phyloP scores from a whole-genome alignment of 2,329 filamentous ascomycete genomes.

The Orbilia ellipsospora region DNA sequence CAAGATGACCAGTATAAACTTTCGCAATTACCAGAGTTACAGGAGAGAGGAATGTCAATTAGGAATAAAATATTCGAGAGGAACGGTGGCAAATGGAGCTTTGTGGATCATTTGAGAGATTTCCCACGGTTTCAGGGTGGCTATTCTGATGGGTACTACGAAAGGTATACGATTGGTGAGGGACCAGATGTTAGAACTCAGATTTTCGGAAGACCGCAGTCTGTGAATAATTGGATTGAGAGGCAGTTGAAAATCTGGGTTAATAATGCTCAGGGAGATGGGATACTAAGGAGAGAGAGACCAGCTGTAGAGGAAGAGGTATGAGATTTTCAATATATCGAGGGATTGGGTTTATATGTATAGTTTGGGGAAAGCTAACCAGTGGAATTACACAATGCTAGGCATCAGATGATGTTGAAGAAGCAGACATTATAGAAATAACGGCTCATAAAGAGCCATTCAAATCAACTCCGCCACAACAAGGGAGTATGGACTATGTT shows the following conservation, averaged over 20 bases:
- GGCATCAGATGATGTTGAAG: not conserved
- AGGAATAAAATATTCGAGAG: slow-evolving; percentile 22
- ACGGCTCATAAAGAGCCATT: not conserved
- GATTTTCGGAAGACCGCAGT: not conserved
- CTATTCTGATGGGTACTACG: slow-evolving; percentile 4
- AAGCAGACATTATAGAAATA: not conserved
- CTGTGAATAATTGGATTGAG: slow-evolving; percentile 10
- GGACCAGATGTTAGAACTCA: not conserved
- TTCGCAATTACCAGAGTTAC: not conserved
- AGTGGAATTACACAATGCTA: not conserved
- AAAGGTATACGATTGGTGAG: slow-evolving; percentile 1
- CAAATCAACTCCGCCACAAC: not conserved
- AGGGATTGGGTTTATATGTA: not conserved
- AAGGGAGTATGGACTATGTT: not conserved
- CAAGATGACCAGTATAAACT: not conserved
- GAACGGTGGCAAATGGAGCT: not conserved
- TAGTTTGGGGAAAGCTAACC: not conserved
- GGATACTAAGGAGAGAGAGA: not conserved
- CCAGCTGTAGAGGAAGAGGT: no score
- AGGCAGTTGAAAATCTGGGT: slow-evolving; percentile 5
- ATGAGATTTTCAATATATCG: not conserved
- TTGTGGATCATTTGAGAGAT: slow-evolving; percentile 6
- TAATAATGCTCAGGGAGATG: not conserved
- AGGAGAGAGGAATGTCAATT: not conserved
- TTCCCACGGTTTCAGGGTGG: not conserved